Base-by-base conservation (phyloP, 179 eudicot species). In the Actinidia chinensis region DNA sequence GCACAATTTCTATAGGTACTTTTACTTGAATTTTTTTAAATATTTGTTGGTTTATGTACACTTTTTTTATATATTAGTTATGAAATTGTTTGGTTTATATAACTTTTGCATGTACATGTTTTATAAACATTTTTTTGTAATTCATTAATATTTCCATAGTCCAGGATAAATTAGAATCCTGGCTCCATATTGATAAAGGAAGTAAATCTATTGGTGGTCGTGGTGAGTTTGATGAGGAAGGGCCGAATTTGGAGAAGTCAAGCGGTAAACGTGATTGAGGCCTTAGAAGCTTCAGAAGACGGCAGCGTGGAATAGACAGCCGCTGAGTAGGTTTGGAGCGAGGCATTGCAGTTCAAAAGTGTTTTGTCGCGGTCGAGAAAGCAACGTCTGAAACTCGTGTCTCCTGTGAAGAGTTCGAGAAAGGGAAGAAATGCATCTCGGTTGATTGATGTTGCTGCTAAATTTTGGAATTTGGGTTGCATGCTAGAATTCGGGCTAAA, bases 281-380 rank as follows among this genome's bases (percentile, higher is more conserved):
- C 98, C 97, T 18, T 95, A 88, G 82, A 96, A 96, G 85, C 84
- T 92, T 85, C 98, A 91, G 79, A 96, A 87, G 83, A 94, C 97
- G 0, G 95, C 91, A 47, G 42, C 79, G 17, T 80, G 47, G 3
- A 97, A 91, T 72, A 85, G 91, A 81, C 88, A 78, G 22, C 80
- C 91, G 2, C 80, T 96, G 15, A 81, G 88, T 77, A 94, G 89
- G 85, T 88, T 94, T 82, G 94, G 93, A 47, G 83, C 89, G 9
- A 94, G 80, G 88, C 91, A 5, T 82, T 94, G 83, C 98, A 91
- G 55, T 85, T 94, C 50, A 90, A 82, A 88, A 91, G 84, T 79
- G 91, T 91, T 25, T 77, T 94, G 74, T 86, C 94, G 1, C 88
- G 94, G 81, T 87, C 99, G 6, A 94, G 88, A 80, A 94, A 89